Evolutionary conservation across 2,329 filamentous ascomycete genomes (phyloP).

Genomic region (Orbilia javanica): DNA sequence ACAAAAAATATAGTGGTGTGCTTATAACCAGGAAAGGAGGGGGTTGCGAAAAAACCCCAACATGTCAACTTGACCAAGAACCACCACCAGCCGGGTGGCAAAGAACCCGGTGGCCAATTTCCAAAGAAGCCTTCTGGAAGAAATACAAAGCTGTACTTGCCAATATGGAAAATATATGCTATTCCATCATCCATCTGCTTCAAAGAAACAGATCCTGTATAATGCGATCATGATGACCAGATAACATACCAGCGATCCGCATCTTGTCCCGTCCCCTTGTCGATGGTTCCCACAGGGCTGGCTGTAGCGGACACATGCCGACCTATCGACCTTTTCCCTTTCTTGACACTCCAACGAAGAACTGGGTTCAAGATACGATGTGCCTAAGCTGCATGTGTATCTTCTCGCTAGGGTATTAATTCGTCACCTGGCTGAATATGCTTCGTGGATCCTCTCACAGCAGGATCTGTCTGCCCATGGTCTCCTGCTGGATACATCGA

Average conservation of each 20-base stretch:
- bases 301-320: slow-evolving; percentile 56
- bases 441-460: slow-evolving; percentile 55
- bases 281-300: slow-evolving; percentile 55
- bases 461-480: slow-evolving; percentile 48
- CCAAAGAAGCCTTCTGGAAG: slow-evolving; percentile 58
- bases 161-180: slow-evolving; percentile 6
- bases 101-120: slow-evolving; percentile 55
- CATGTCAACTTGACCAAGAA: slow-evolving; percentile 16
- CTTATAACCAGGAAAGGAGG: slow-evolving; percentile 24
- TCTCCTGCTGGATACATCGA: slow-evolving; percentile 45
- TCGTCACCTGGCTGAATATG: slow-evolving; percentile 58
- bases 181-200: slow-evolving; percentile 9
- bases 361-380: slow-evolving; percentile 18
- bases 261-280: slow-evolving; percentile 58
- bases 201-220: slow-evolving; percentile 43
- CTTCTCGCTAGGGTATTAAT: slow-evolving; percentile 55
- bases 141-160: slow-evolving; percentile 42
- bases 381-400: slow-evolving; percentile 34
- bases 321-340: slow-evolving; percentile 38
- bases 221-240: slow-evolving; percentile 59
- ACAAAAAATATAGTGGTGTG: slow-evolving; percentile 26
- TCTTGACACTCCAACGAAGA: slow-evolving; percentile 3
- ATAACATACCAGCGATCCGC: slow-evolving; percentile 56
- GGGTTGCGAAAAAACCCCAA: slow-evolving; percentile 11
- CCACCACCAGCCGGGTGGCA: slow-evolving; percentile 46